Percentiles rank a stretch among this genome's conserved stretches.
These are phyloP conservation scores for Jasminum sambac DNA, from an alignment of 257 asterid genomes.

Conservation along the genomic window DNA sequence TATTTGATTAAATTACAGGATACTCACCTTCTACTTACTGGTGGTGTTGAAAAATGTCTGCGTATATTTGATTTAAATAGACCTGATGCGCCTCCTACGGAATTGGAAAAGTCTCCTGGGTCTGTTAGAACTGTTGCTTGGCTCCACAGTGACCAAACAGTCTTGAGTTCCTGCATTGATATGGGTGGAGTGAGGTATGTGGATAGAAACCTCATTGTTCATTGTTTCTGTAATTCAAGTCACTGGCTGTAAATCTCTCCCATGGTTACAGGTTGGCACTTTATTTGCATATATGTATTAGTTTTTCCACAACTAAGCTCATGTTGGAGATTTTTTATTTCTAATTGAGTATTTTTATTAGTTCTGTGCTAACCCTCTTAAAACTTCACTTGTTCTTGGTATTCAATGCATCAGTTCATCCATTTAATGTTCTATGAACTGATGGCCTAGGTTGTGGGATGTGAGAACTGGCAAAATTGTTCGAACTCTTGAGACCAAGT, in stretches of 20 bases:
- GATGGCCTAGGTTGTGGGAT: constrained; percentile 80
- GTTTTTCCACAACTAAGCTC: background rate
- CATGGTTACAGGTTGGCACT: background rate
- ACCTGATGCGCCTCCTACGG: constrained; percentile 89
- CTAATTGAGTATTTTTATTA: background rate
- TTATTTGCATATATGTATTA: too few species aligned
- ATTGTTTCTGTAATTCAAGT: background rate
- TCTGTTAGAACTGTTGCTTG: constrained; percentile 82
- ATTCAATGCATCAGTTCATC: background rate
- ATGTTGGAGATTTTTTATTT: background rate
- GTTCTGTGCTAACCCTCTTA: background rate
- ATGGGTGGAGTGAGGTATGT: constrained; percentile 88
- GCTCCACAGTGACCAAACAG: constrained; percentile 92
- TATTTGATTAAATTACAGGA: constrained; percentile 48
- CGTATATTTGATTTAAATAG: constrained; percentile 80
- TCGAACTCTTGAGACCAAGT: constrained; percentile 83
- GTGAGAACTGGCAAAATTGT: constrained; percentile 85
- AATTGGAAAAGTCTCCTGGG: constrained; percentile 83
- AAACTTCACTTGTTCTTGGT: background rate
- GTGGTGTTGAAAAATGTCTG: constrained; percentile 80
- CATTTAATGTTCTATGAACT: constrained; percentile 14
- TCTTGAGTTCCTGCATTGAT: constrained; percentile 86
- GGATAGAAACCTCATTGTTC: constrained; percentile 20
- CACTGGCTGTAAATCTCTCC: background rate
- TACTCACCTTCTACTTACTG: constrained; percentile 70